These are phyloP conservation scores for Diaporthe nobilis DNA, from an alignment of 2,329 filamentous ascomycete genomes.

Conservation along the genomic window DNA sequence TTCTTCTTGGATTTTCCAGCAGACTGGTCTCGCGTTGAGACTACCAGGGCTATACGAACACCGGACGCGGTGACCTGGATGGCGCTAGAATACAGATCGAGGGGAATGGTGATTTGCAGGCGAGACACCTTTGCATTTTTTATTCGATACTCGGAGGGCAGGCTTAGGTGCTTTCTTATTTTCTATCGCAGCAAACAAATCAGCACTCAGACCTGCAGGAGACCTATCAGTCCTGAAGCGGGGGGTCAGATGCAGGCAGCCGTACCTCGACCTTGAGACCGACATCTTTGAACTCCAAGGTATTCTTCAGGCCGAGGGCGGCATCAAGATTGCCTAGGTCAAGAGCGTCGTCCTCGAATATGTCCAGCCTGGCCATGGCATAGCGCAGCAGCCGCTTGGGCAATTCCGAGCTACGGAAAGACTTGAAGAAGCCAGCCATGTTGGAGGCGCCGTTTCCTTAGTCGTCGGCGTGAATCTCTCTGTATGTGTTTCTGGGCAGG, in stretches of 20 bases:
- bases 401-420: slow-evolving; percentile 78
- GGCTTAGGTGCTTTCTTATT: slow-evolving; percentile 79
- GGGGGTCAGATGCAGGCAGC: slow-evolving; percentile 39
- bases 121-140: slow-evolving; percentile 81
- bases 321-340: slow-evolving; percentile 90
- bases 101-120: slow-evolving; percentile 85
- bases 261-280: slow-evolving; percentile 82
- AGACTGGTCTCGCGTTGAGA: slow-evolving; percentile 59
- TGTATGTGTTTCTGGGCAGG: neutral
- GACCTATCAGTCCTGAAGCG: neutral
- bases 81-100: slow-evolving; percentile 88
- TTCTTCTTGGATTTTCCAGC: slow-evolving; percentile 48
- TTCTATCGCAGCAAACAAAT: slow-evolving; percentile 68
- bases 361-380: slow-evolving; percentile 84
- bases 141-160: slow-evolving; percentile 80
- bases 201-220: slow-evolving; percentile 5
- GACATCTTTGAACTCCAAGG: slow-evolving; percentile 89
- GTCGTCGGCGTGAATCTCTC: neutral
- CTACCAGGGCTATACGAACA: slow-evolving; percentile 77
- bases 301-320: slow-evolving; percentile 83
- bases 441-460: slow-evolving; percentile 44
- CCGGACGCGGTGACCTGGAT: slow-evolving; percentile 88
- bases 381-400: slow-evolving; percentile 92
- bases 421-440: slow-evolving; percentile 82
- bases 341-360: slow-evolving; percentile 89